Conservation (phyloP, 73 alveolate genomes). For the Paramecium sexaurelia region DNA sequence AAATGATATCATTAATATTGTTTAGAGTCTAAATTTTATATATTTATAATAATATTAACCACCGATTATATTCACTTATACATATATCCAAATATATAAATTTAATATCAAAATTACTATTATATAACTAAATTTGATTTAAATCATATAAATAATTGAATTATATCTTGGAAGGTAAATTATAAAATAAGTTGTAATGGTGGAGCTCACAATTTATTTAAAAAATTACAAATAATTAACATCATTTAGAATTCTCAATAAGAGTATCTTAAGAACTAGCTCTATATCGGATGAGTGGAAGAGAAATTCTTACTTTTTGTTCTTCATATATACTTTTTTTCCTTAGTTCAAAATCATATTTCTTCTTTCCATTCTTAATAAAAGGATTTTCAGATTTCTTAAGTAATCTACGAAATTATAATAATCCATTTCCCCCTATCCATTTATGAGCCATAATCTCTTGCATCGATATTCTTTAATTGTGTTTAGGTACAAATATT, state of each 20-base stretch:
- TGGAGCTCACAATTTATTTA: too few relatives aligned
- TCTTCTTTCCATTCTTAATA: neutral
- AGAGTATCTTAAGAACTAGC: neutral
- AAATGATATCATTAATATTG: neutral
- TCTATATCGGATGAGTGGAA: neutral
- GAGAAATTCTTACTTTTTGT: neutral
- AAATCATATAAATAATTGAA: too few relatives aligned
- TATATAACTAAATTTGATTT: too few relatives aligned
- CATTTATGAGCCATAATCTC: neutral
- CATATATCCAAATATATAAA: neutral
- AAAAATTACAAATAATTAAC: neutral
- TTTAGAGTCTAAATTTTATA: neutral
- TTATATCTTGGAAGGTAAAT: too few relatives aligned
- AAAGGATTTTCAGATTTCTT: neutral
- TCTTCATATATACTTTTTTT: neutral
- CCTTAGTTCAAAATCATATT: neutral
- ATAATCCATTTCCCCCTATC: neutral
- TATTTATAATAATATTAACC: neutral
- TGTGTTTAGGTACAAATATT: conserved; percentile 30
- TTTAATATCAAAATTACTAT: too few relatives aligned
- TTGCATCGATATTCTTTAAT: neutral
- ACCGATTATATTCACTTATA: too few relatives aligned
- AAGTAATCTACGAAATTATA: neutral
- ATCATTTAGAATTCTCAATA: neutral
- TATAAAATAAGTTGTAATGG: too few relatives aligned